phyloP scores from a whole-genome alignment of 768 basidiomycete genomes.

The Boletus barrowsii region DNA sequence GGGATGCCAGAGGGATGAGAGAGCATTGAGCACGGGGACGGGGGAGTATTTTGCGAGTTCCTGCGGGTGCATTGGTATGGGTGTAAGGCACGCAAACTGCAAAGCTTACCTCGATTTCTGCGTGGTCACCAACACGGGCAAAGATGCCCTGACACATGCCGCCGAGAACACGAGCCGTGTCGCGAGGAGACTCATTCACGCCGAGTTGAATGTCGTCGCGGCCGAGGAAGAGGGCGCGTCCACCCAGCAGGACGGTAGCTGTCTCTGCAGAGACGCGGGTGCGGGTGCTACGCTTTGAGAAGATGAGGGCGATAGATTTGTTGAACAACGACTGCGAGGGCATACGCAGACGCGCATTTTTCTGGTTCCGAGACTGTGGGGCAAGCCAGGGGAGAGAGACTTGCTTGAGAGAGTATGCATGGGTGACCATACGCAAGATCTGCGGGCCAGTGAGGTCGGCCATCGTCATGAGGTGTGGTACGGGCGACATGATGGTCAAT shows the following conservation, averaged over 20 bases:
- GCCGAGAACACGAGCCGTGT: constrained; percentile 84
- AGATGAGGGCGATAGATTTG: constrained; percentile 86
- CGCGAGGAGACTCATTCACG: constrained; percentile 85
- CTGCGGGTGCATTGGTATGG: constrained; percentile 38
- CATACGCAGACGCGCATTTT: constrained; percentile 44
- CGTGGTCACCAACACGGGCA: constrained; percentile 90
- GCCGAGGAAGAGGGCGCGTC: constrained; percentile 87
- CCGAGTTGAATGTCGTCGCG: constrained; percentile 91
- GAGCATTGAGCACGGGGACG: constrained; percentile 94
- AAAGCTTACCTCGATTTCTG: constrained; percentile 79
- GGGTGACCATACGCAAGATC: constrained; percentile 61
- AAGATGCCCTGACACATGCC: constrained; percentile 98
- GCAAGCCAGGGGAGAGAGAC: constrained; percentile 63
- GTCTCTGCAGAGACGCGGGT: constrained; percentile 91
- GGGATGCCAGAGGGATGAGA: constrained; percentile 95
- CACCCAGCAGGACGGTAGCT: constrained; percentile 73
- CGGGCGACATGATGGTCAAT: constrained; percentile 21
- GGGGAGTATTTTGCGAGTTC: constrained; percentile 87
- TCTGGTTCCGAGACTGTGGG: constrained; percentile 40
- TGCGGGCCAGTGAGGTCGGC: constrained; percentile 82
- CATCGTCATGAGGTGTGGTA: constrained; percentile 81
- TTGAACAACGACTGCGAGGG: constrained; percentile 74
- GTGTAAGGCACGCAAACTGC: not conserved
- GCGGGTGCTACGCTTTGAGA: constrained; percentile 91
- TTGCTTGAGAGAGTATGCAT: constrained; percentile 65